Evolutionary conservation across 2,329 filamentous ascomycete species (phyloP), one percentile per base, ranked within the genome.

Genomic region (Xylaria sp.): DNA sequence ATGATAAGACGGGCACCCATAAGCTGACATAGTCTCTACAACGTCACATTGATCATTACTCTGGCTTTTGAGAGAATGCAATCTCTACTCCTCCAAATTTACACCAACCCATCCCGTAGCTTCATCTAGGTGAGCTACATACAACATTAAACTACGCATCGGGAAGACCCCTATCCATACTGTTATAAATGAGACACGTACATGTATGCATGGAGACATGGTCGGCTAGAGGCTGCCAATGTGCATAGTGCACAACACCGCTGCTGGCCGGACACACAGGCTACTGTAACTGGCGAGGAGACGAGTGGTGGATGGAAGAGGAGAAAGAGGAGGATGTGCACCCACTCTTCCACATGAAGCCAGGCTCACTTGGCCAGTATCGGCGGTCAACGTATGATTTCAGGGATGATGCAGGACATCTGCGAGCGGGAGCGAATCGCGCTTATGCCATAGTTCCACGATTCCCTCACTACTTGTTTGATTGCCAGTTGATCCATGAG

Each of bases 371-470:
- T 62, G 67, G 51, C 71, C 69, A 72, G 64, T 71, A 43, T 68
- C 67, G 63, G 65, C 62, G 70, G 70, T 69, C 70, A 71, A 73
- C 71, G 71, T 72, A 67, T 70, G 69, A 66, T 63, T 65, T 61
- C 66, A 68, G 58, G 69, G 69, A 67, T 71, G 60, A 67, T 69
- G 67, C 57, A 66, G 58, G 61, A 61, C 64, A 62, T 60, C 53
- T 61, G 45, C 47, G 42, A 60, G 57, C 63, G 63, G 60, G 60
- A 66, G 56, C 63, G 64, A 66, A 66, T 68, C 54, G 60, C 59
- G 63, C 58, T 58, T 61, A 59, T 66, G 64, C 58, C 66, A 60
- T 57, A 40, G 61, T 58, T 42, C 57, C 64, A 59, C 56, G 58
- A 52, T 65, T 46, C 19, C 46, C 23, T 55, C 42, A 31, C 14